Evolutionary conservation across 225 moss, liverwort and hornwort genomes (phyloP).

Genomic region (Antitrichia curtipendula): DNA sequence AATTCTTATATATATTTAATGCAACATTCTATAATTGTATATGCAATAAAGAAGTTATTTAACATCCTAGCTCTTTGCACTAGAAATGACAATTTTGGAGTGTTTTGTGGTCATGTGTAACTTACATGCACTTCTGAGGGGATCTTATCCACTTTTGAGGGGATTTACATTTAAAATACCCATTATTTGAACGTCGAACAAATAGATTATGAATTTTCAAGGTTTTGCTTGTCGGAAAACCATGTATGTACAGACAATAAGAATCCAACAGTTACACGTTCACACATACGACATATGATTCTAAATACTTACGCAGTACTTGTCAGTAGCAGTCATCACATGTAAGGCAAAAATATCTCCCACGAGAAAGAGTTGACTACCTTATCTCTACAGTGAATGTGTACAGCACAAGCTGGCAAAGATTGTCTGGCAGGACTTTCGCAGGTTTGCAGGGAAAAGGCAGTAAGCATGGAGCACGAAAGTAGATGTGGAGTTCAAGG

Average conservation of each 20-base stretch:
- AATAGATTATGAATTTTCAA: not conserved
- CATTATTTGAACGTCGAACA: not conserved
- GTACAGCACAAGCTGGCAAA: not conserved
- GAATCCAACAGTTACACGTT: not conserved
- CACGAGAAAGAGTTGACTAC: not conserved
- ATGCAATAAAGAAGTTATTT: not conserved
- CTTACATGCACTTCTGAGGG: too few species aligned
- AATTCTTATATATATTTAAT: not conserved
- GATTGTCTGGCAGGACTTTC: not conserved
- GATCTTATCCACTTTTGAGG: not conserved
- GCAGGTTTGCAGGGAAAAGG: not conserved
- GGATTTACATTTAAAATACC: not conserved
- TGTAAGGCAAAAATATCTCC: not conserved
- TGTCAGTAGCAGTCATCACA: not conserved
- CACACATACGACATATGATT: too few species aligned
- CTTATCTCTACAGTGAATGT: not conserved
- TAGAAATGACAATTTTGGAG: not conserved
- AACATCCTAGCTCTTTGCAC: not conserved
- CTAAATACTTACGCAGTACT: not conserved
- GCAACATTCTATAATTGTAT: not conserved
- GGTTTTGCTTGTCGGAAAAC: not conserved
- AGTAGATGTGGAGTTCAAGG: not conserved
- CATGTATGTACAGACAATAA: not conserved
- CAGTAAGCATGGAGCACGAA: not conserved
- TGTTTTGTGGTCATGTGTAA: not conserved